These are phyloP conservation scores for Colletotrichum melonis DNA, from an alignment of 2,329 filamentous ascomycete species.

Conservation along the genomic window DNA sequence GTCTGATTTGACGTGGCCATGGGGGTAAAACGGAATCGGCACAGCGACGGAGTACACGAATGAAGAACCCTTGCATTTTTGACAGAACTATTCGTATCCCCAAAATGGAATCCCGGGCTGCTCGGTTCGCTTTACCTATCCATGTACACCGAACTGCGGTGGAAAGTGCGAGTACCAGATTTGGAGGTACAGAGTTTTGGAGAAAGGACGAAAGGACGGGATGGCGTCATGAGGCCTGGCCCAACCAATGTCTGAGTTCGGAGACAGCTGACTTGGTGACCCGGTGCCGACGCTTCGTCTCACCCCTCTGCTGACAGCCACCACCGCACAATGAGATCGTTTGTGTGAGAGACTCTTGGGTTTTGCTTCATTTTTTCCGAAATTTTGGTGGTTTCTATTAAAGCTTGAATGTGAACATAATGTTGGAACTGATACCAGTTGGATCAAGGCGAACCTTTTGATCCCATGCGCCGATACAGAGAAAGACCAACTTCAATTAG, in stretches of 20 bases:
- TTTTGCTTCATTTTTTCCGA: too few species aligned
- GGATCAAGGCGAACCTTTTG: too few species aligned
- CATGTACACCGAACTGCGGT: too few species aligned
- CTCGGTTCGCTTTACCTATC: too few species aligned
- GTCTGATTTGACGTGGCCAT: background rate
- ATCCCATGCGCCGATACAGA: too few species aligned
- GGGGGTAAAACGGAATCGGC: background rate
- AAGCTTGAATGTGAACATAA: too few species aligned
- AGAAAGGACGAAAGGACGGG: background rate
- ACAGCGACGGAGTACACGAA: background rate
- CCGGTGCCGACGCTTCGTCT: conserved; percentile 14
- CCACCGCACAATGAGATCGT: background rate
- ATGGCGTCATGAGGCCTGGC: conserved; percentile 19
- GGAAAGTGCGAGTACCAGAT: background rate
- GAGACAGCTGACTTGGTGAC: conserved; percentile 11
- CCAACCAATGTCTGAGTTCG: conserved; percentile 12
- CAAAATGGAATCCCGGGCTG: background rate
- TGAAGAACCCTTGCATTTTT: background rate
- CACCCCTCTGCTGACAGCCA: background rate
- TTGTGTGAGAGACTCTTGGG: too few species aligned
- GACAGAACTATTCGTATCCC: background rate
- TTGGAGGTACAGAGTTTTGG: background rate
- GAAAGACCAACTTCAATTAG: too few species aligned
- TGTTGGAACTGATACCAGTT: too few species aligned
- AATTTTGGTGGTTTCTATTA: too few species aligned